Evolutionary conservation across 768 basidiomycete genomes (phyloP).

Genomic region (Mycena sanguinolenta): DNA sequence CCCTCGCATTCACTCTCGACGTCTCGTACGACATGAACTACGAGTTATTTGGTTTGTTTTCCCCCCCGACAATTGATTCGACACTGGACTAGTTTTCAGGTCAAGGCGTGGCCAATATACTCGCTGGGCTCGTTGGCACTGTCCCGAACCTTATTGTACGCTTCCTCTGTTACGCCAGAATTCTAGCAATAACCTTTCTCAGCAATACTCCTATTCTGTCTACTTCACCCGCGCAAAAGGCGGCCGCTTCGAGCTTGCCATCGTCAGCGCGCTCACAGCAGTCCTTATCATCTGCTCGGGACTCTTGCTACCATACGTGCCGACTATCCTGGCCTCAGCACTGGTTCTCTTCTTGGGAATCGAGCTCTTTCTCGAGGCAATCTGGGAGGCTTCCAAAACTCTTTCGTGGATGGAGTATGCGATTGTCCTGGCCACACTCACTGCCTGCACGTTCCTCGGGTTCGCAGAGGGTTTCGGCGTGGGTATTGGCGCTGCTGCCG

Average conservation of each 20-base stretch:
- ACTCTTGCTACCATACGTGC: constrained; percentile 39
- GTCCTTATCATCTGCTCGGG: constrained; percentile 37
- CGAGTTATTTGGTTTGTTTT: constrained; percentile 37
- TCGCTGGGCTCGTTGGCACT: constrained; percentile 38
- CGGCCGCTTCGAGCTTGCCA: too few relatives aligned
- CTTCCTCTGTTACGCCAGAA: background rate
- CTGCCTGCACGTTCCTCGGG: constrained; percentile 40
- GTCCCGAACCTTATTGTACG: constrained; percentile 41
- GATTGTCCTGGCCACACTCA: constrained; percentile 37
- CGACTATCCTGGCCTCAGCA: constrained; percentile 41
- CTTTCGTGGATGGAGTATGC: constrained; percentile 37
- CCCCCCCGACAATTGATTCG: background rate
- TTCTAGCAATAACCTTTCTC: background rate
- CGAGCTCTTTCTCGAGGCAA: constrained; percentile 40
- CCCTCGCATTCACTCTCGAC: constrained; percentile 40
- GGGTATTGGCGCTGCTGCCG: constrained; percentile 38
- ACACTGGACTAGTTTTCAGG: constrained; percentile 1
- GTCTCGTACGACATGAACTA: constrained; percentile 44
- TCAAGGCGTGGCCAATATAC: constrained; percentile 40
- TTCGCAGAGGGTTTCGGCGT: constrained; percentile 43
- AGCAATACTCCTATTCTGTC: constrained; percentile 42
- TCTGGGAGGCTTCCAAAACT: constrained; percentile 40
- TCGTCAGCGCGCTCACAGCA: constrained; percentile 30
- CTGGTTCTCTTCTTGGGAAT: constrained; percentile 42
- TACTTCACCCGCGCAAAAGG: too few relatives aligned